Base-by-base conservation (phyloP, 2,329 filamentous ascomycete species). In the Colletotrichum shisoi region DNA sequence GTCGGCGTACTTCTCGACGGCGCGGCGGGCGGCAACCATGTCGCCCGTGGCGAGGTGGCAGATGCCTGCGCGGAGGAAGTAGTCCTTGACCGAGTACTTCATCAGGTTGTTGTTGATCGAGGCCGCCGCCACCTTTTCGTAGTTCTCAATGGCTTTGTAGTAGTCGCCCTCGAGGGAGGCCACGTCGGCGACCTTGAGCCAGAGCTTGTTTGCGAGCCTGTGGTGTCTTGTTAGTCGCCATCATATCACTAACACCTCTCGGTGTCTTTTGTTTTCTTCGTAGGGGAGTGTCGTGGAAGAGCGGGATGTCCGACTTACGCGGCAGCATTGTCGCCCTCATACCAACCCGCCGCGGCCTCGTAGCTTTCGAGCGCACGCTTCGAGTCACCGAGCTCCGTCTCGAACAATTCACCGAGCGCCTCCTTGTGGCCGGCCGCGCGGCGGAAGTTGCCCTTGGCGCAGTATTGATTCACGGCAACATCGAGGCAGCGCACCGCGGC, bases 21-120 rank as follows among this genome's bases (percentile, higher is more conserved):
- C 94, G 57, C 92, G 87, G 75, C 90, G 90, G 19, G 89, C 86
- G 54, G 90, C 91, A 61, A 97, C 91, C 73, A 91, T 81, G 77
- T 98, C 94, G 68, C 83, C 83, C 19, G 82, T 83, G 45, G 87
- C 87, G 44, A 98, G 84, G 77, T 96, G 91, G 81, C 94, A 97
- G 76, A 98, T 91, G 39, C 93, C 94, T 0, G 93, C 92, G 81
- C 97, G 97, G 74, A 98, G 85, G 74, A 97, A 89, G 81, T 97
- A 97, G 71, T 97, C 93, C 80, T 97, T 98, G 70, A 98, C 93
- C 54, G 88, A 92, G 87, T 92, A 96, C 76, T 90, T 91, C 91
- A 96, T 94, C 66, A 97, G 83, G 78, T 96, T 95, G 83, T 96
- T 97, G 78, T 89, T 89, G 73, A 97, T 89, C 42, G 90, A 91